Base-by-base conservation (phyloP, 805 yeast genomes). In the Myxozyma neglecta region DNA sequence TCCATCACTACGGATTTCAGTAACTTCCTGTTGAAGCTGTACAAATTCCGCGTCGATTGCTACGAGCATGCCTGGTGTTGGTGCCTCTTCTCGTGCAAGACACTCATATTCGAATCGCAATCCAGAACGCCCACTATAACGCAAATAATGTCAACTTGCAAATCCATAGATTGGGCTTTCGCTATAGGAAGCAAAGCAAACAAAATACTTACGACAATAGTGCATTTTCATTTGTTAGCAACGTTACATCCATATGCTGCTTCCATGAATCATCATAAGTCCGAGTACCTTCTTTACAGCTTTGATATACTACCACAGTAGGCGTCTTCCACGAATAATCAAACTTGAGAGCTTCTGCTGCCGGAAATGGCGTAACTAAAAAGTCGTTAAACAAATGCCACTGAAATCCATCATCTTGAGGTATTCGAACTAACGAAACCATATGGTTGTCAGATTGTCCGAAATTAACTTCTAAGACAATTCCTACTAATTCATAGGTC, bases 31-130 rank as follows among this genome's bases (percentile, higher is more conserved):
- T 53, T 85, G 83, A 37, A 92, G 73, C 36, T 86, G 82, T 2
- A 94, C 98, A 79, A 96, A 94, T 74, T 94, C 99, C 0, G 99
- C 97, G 78, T 94, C 99, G 60, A 94, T 87, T 0, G 98, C 99
- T 18, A 93, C 86, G 44, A 91, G 73, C 0, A 89, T 79, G 0
- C 97, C 97, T 0, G 85, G 81, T 20, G 71, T 70, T 0, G 97
- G 97, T 0, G 90, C 89, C 68, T 88, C 92, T 51, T 81, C 79
- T 18, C 76, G 75, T 0, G 90, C 84, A 60, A 90, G 75, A n/a
- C 88, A 76, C 67, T 84, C 81, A 71, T 88, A 89, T 65, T 90
- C 93, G 56, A 81, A 77, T 49, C 78, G 79, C 59, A 80, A 79
- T 0, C 80, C 81, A 56, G 83, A 84, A 63, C 91, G 78, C 6